These are phyloP conservation scores for Euphorbia lathyris DNA, from an alignment of 345 rosid genomes.

Conservation along the genomic window DNA sequence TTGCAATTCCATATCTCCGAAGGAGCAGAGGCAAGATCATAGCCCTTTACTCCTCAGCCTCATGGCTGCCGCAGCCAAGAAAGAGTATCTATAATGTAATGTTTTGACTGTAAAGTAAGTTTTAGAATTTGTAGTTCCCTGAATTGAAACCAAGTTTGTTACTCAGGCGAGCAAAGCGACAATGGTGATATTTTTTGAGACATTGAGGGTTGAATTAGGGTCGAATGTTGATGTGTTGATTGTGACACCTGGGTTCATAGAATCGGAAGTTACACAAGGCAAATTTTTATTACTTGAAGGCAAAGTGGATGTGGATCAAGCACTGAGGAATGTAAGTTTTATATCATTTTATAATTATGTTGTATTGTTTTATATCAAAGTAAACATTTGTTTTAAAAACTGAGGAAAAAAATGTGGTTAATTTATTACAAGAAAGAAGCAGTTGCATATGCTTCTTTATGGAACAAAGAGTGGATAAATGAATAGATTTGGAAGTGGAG, in stretches of 20 bases:
- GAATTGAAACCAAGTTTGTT: not conserved
- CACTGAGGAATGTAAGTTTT: not conserved
- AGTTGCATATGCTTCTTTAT: too few species aligned
- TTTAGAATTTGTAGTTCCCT: not conserved
- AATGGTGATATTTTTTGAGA: slow-evolving; percentile 44
- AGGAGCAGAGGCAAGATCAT: slow-evolving; percentile 47
- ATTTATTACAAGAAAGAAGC: too few species aligned
- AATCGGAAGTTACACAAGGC: slow-evolving; percentile 41
- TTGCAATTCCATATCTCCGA: slow-evolving; percentile 36
- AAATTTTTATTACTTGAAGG: not conserved
- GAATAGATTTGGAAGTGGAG: too few species aligned
- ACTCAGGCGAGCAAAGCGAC: slow-evolving; percentile 76
- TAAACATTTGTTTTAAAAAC: too few species aligned
- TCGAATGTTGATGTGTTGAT: slow-evolving; percentile 39
- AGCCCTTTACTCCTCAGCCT: slow-evolving; percentile 26
- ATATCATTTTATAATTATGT: too few species aligned
- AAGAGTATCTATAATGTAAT: slow-evolving; percentile 46
- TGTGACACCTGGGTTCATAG: slow-evolving; percentile 57
- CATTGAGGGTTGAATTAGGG: slow-evolving; percentile 58
- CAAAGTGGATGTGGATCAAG: not conserved
- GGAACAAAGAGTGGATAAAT: too few species aligned
- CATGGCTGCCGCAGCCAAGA: slow-evolving; percentile 39
- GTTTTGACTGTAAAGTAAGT: not conserved
- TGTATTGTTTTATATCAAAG: too few species aligned
- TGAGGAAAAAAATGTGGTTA: too few species aligned